A percentile compares a stretch with the other conserved stretches of the same genome.
Conservation (phyloP, 2,329 filamentous ascomycete genomes). For the Stagonosporopsis rhizophila region DNA sequence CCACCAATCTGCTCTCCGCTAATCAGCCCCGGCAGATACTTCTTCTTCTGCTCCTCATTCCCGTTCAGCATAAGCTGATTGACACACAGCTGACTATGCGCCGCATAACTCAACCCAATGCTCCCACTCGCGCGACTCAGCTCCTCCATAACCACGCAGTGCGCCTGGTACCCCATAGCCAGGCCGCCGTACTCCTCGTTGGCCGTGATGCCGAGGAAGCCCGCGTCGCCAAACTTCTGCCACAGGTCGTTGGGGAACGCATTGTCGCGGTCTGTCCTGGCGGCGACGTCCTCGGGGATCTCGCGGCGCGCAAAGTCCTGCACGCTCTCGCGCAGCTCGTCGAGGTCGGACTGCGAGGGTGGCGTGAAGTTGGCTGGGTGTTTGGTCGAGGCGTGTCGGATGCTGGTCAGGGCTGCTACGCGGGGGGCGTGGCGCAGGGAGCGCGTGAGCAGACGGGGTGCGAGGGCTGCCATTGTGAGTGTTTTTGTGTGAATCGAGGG, state of each 20-base stretch:
- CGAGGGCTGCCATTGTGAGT: slow-evolving; percentile 43
- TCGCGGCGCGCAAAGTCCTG: slow-evolving; percentile 89
- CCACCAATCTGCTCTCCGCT: slow-evolving; percentile 83
- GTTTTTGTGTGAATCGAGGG: slow-evolving; percentile 7
- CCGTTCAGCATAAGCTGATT: slow-evolving; percentile 96
- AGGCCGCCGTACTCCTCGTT: slow-evolving; percentile 91
- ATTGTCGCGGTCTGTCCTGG: slow-evolving; percentile 83
- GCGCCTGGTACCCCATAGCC: slow-evolving; percentile 93
- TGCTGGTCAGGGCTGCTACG: slow-evolving; percentile 23
- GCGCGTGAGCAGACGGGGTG: slow-evolving; percentile 47
- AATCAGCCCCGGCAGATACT: slow-evolving; percentile 81
- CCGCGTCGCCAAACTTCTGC: slow-evolving; percentile 90
- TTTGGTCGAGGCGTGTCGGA: slow-evolving; percentile 68
- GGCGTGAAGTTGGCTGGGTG: slow-evolving; percentile 72
- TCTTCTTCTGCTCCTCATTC: slow-evolving; percentile 75
- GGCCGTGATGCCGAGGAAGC: slow-evolving; percentile 89
- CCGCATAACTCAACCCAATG: slow-evolving; percentile 90
- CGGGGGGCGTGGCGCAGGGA: slow-evolving; percentile 47
- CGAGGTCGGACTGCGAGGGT: slow-evolving; percentile 74
- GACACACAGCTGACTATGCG: slow-evolving; percentile 94
- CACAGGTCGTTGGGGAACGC: slow-evolving; percentile 91
- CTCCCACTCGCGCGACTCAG: slow-evolving; percentile 83
- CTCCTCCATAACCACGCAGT: slow-evolving; percentile 95
- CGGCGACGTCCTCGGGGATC: slow-evolving; percentile 82
- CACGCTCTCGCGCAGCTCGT: slow-evolving; percentile 82